phyloP scores from a whole-genome alignment of 768 basidiomycete species.

The Pluteus cervinus region DNA sequence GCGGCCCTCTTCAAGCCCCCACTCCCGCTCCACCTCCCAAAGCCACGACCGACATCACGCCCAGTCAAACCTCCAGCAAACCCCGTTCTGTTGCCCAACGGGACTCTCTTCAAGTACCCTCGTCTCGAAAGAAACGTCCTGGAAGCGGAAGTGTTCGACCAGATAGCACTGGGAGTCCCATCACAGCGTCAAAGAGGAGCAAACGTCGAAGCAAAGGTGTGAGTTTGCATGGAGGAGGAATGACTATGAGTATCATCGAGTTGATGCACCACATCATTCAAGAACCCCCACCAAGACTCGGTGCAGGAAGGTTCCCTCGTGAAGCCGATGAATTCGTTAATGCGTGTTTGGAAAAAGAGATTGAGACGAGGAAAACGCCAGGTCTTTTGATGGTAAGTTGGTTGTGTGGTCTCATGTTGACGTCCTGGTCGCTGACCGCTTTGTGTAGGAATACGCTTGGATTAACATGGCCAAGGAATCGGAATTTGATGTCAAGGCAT shows the following conservation, averaged over 20 bases:
- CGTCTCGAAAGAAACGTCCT: neutral
- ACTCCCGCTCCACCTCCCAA: neutral
- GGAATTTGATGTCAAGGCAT: slow-evolving; percentile 68
- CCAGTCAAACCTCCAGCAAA: slow-evolving; percentile 72
- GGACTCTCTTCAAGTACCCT: slow-evolving; percentile 41
- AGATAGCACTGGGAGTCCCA: slow-evolving; percentile 28
- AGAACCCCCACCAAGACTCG: slow-evolving; percentile 88
- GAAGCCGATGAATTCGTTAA: slow-evolving; percentile 84
- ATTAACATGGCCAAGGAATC: slow-evolving; percentile 56
- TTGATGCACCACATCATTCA: slow-evolving; percentile 97
- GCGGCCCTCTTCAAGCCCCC: neutral
- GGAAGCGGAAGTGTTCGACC: slow-evolving; percentile 26
- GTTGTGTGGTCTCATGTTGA: slow-evolving; percentile 4
- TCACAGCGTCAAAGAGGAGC: slow-evolving; percentile 61
- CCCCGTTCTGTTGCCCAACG: slow-evolving; percentile 72
- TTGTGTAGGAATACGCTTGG: slow-evolving; percentile 63
- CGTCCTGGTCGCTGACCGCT: slow-evolving; percentile 1
- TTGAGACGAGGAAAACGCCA: slow-evolving; percentile 73
- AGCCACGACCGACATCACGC: neutral
- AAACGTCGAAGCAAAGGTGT: slow-evolving; percentile 80
- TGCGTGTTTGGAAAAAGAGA: slow-evolving; percentile 87
- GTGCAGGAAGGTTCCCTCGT: slow-evolving; percentile 57
- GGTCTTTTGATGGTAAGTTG: slow-evolving; percentile 74
- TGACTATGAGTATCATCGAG: slow-evolving; percentile 98
- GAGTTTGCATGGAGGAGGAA: slow-evolving; percentile 86